Percentiles rank a stretch among this genome's conserved stretches.
phyloP scores from a whole-genome alignment of 2,329 filamentous ascomycete species.

The Penicillium sp. region DNA sequence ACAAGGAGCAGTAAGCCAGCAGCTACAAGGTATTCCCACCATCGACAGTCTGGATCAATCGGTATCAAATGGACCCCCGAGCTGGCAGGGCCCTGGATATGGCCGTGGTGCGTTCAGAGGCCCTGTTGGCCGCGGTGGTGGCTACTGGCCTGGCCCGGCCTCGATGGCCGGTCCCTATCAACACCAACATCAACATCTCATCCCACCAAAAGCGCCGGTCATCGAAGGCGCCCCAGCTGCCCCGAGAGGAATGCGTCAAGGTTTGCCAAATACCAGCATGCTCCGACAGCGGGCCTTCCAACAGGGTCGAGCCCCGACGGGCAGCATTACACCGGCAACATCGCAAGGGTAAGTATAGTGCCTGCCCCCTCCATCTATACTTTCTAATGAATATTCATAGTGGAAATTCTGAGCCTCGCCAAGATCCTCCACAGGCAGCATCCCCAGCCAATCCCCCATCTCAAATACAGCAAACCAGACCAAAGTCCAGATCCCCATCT shows the following conservation, averaged over 20 bases:
- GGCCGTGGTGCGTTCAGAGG: slow-evolving; percentile 51
- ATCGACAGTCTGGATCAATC: slow-evolving; percentile 26
- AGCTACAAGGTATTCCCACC: slow-evolving; percentile 32
- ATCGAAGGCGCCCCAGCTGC: slow-evolving; percentile 80
- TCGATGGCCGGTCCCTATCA: slow-evolving; percentile 22
- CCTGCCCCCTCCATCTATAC: neutral
- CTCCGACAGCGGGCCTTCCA: slow-evolving; percentile 63
- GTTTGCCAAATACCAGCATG: slow-evolving; percentile 79
- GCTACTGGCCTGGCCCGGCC: slow-evolving; percentile 34
- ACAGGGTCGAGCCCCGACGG: slow-evolving; percentile 31
- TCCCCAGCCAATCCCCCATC: slow-evolving; percentile 32
- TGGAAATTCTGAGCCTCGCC: slow-evolving; percentile 39
- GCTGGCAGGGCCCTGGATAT: slow-evolving; percentile 35
- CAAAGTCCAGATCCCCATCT: slow-evolving; percentile 43
- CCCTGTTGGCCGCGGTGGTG: slow-evolving; percentile 43
- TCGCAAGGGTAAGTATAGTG: slow-evolving; percentile 35
- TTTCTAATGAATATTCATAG: slow-evolving; percentile 21
- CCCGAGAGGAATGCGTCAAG: slow-evolving; percentile 92
- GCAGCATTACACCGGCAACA: slow-evolving; percentile 23
- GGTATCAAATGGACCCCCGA: slow-evolving; percentile 27
- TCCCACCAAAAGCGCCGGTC: slow-evolving; percentile 58
- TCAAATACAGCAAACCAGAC: slow-evolving; percentile 24
- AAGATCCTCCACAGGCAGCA: slow-evolving; percentile 34
- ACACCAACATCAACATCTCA: slow-evolving; percentile 35
- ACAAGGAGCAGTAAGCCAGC: slow-evolving; percentile 6